Evolutionary conservation across 2,329 filamentous ascomycete species (phyloP).

Genomic region (Tolypocladium tropicale): DNA sequence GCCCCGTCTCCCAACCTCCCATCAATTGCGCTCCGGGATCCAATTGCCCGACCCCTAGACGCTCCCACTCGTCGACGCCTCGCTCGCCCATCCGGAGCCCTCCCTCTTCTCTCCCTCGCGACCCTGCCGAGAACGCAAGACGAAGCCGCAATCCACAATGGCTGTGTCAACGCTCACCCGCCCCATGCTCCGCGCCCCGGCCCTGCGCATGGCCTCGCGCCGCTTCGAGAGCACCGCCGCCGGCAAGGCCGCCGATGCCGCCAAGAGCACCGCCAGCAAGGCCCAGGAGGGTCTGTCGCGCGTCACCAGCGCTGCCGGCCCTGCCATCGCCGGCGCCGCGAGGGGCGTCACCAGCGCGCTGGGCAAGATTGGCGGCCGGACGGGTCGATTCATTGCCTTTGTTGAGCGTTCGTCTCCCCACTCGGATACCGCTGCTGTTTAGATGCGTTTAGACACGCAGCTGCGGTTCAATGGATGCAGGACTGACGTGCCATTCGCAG

Average conservation of each 20-base stretch:
- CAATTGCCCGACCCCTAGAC: neutral
- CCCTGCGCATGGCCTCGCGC: constrained; percentile 36
- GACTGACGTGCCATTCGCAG: constrained; percentile 33
- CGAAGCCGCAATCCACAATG: constrained; percentile 10
- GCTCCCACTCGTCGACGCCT: neutral
- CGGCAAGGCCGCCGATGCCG: constrained; percentile 25
- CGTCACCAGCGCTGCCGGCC: constrained; percentile 70
- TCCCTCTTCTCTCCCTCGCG: neutral
- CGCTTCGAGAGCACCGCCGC: constrained; percentile 52
- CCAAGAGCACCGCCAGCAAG: constrained; percentile 30
- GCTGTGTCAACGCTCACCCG: constrained; percentile 27
- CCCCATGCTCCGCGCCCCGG: constrained; percentile 35
- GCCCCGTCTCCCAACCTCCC: constrained; percentile 10
- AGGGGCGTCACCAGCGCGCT: constrained; percentile 56
- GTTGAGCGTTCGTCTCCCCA: constrained; percentile 65
- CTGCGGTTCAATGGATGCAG: neutral
- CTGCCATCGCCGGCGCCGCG: constrained; percentile 64
- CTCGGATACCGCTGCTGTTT: neutral
- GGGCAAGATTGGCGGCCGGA: constrained; percentile 71
- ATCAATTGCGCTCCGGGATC: constrained; percentile 24
- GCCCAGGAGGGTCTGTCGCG: constrained; percentile 74
- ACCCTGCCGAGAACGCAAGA: constrained; percentile 2
- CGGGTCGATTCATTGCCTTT: constrained; percentile 66
- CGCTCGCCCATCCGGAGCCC: constrained; percentile 1
- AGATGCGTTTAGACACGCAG: neutral